Conservation (phyloP, 2,329 filamentous ascomycete species). For the Lasiodiplodia theobromae region DNA sequence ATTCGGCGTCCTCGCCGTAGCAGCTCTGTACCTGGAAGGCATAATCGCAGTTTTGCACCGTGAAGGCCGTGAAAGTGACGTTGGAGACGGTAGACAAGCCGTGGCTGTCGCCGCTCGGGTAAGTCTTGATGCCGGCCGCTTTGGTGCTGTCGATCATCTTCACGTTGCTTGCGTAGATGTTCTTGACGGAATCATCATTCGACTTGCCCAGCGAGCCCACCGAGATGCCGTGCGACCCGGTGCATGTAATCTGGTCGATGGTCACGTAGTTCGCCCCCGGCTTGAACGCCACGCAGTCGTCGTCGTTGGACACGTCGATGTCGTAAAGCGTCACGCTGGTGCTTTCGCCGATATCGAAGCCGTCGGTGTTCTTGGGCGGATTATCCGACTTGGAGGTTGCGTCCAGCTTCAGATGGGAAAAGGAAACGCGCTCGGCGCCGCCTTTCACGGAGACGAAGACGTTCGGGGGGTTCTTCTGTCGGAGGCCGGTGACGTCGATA, state of each 20-base stretch:
- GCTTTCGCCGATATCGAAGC: conserved; percentile 52
- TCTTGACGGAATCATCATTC: conserved; percentile 51
- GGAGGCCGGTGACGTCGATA: conserved; percentile 49
- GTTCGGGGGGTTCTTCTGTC: conserved; percentile 54
- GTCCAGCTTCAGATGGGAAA: conserved; percentile 47
- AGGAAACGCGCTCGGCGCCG: conserved; percentile 45
- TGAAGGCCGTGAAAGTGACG: conserved; percentile 51
- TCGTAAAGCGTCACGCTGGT: conserved; percentile 48
- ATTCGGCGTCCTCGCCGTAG: conserved; percentile 39
- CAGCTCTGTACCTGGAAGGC: conserved; percentile 57
- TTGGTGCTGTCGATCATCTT: conserved; percentile 54
- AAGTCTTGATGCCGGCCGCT: conserved; percentile 57
- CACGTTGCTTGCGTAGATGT: conserved; percentile 51
- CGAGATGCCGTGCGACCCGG: conserved; percentile 54
- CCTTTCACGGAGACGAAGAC: conserved; percentile 54
- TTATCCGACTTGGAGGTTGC: conserved; percentile 51
- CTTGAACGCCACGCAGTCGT: conserved; percentile 57
- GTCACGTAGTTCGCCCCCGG: conserved; percentile 50
- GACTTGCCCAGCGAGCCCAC: conserved; percentile 56
- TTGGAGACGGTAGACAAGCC: conserved; percentile 49
- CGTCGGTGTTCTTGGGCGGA: conserved; percentile 52
- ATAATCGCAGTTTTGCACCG: conserved; percentile 50
- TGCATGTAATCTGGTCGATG: conserved; percentile 53
- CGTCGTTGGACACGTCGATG: conserved; percentile 50
- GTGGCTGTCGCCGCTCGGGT: conserved; percentile 48